These are phyloP conservation scores for Cadophora luteo-olivacea DNA, from an alignment of 2,329 filamentous ascomycete genomes.

Conservation along the genomic window DNA sequence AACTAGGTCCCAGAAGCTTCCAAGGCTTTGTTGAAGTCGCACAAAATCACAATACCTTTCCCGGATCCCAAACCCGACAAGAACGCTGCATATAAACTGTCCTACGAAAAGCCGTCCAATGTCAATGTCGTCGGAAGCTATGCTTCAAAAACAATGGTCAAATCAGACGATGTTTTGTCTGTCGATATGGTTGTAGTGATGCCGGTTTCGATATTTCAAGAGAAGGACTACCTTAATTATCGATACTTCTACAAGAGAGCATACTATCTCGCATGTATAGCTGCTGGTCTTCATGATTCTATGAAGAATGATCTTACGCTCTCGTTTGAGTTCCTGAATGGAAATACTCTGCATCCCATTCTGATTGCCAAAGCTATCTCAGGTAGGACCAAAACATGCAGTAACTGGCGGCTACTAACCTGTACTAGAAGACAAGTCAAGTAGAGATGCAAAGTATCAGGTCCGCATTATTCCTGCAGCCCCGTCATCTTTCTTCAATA, in stretches of 20 bases:
- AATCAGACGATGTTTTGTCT: constrained; percentile 61
- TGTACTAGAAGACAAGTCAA: constrained; percentile 40
- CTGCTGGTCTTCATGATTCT: constrained; percentile 69
- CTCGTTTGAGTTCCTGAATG: constrained; percentile 70
- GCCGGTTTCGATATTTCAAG: constrained; percentile 80
- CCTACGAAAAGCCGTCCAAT: constrained; percentile 75
- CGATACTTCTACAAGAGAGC: constrained; percentile 95
- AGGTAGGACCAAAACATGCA: constrained; percentile 24
- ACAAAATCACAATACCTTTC: constrained; percentile 79
- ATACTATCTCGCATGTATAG: constrained; percentile 86
- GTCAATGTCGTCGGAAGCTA: constrained; percentile 93
- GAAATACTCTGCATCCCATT: constrained; percentile 79
- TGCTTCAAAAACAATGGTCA: constrained; percentile 75
- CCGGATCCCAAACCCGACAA: constrained; percentile 79
- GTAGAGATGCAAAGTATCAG: constrained; percentile 53
- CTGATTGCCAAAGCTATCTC: constrained; percentile 52
- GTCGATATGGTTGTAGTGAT: constrained; percentile 90
- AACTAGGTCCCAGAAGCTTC: constrained; percentile 72
- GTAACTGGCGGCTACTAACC: not conserved
- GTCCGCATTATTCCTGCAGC: constrained; percentile 82
- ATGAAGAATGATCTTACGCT: constrained; percentile 61
- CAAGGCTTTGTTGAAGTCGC: constrained; percentile 69
- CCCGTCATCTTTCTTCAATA: constrained; percentile 71
- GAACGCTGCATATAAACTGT: constrained; percentile 81
- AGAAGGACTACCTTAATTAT: constrained; percentile 93